These are phyloP conservation scores for Styphnolobium japonicum DNA, from an alignment of 306 rosid species.

Conservation along the genomic window DNA sequence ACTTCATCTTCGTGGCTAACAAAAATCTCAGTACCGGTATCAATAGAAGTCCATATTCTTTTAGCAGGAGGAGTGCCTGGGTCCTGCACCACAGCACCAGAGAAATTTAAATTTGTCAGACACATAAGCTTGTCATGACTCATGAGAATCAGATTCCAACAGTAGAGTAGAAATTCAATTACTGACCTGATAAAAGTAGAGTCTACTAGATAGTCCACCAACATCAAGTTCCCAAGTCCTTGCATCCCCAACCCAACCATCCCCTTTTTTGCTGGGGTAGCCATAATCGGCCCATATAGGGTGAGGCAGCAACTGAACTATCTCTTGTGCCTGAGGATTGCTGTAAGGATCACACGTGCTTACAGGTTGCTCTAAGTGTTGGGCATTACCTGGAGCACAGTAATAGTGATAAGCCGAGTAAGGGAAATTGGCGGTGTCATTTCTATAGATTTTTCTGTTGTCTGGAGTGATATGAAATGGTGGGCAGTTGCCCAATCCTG, in stretches of 20 bases:
- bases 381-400: conserved; percentile 78
- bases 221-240: conserved; percentile 88
- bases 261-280: conserved; percentile 64
- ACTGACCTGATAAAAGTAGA: conserved; percentile 64
- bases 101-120: not conserved
- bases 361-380: conserved; percentile 53
- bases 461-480: conserved; percentile 73
- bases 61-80: conserved; percentile 63
- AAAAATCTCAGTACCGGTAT: conserved; percentile 73
- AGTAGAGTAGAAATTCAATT: not conserved
- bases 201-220: conserved; percentile 64
- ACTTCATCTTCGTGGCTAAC: conserved; percentile 61
- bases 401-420: conserved; percentile 71
- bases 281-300: conserved; percentile 78
- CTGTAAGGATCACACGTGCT: conserved; percentile 77
- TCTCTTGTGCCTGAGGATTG: conserved; percentile 86
- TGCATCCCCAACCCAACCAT: conserved; percentile 77
- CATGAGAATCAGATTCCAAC: conserved; percentile 31
- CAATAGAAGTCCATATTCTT: conserved; percentile 75
- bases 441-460: conserved; percentile 56
- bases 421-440: conserved; percentile 70
- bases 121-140: conserved; percentile 1
- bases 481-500: conserved; percentile 53
- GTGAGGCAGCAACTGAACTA: conserved; percentile 76
- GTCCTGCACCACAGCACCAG: conserved; percentile 38